phyloP scores from a whole-genome alignment of 768 basidiomycete species.

The Goffeauzyma gilvescens region DNA sequence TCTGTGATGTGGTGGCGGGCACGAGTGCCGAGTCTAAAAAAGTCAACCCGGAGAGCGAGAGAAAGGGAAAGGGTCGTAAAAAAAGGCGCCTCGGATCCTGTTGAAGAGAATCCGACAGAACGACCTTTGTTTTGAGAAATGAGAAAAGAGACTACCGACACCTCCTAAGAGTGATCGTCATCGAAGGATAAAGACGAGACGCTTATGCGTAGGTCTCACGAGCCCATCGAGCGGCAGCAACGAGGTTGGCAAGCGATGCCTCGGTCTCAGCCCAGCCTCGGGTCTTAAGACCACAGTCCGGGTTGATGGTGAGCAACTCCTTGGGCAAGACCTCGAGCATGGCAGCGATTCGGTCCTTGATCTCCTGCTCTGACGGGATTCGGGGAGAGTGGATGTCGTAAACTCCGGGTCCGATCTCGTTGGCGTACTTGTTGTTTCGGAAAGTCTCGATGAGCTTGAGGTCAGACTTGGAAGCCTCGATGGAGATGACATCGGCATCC shows the following conservation, averaged over 20 bases:
- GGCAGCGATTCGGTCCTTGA: conserved; percentile 69
- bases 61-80: too few relatives aligned
- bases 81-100: too few relatives aligned
- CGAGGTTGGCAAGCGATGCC: conserved; percentile 67
- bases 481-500: conserved; percentile 96
- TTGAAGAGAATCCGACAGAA: too few relatives aligned
- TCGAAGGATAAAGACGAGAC: conserved; percentile 1
- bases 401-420: conserved; percentile 94
- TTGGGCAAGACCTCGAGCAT: conserved; percentile 67
- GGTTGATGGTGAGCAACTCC: conserved; percentile 76
- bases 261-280: conserved; percentile 98
- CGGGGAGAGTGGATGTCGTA: conserved; percentile 99
- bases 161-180: too few relatives aligned
- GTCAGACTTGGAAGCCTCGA: conserved; percentile 94
- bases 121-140: too few relatives aligned
- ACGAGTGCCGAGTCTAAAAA: too few relatives aligned
- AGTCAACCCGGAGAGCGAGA: too few relatives aligned
- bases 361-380: conserved; percentile 81
- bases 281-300: conserved; percentile 96
- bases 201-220: conserved; percentile 58
- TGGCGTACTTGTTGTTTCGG: conserved; percentile 85
- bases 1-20: too few relatives aligned
- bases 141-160: too few relatives aligned
- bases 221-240: conserved; percentile 82
- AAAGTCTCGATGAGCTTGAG: conserved; percentile 93